These are phyloP conservation scores for Mortierella sp. DNA, from an alignment of 371 early-diverging fungal species.

Conservation along the genomic window DNA sequence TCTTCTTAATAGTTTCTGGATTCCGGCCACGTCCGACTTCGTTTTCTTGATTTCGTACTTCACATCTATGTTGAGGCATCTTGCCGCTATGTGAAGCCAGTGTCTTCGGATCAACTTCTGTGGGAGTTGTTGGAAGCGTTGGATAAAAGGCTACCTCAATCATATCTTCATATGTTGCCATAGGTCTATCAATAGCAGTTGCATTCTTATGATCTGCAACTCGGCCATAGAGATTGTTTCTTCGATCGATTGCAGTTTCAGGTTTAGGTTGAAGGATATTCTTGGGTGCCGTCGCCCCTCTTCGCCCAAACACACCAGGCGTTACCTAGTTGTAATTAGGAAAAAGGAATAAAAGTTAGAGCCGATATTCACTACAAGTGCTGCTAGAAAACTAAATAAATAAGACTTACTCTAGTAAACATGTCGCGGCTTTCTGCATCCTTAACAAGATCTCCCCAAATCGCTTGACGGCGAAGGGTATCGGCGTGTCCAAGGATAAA, in stretches of 20 bases:
- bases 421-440: slow-evolving; percentile 67
- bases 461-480: slow-evolving; percentile 68
- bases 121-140: slow-evolving; percentile 1
- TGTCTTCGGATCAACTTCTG: not conserved
- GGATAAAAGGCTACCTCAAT: slow-evolving; percentile 32
- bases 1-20: slow-evolving; percentile 1
- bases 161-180: slow-evolving; percentile 28
- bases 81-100: not conserved
- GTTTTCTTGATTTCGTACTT: not conserved
- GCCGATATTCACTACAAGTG: not conserved
- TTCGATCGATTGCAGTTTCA: slow-evolving; percentile 10
- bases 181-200: slow-evolving; percentile 28
- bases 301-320: slow-evolving; percentile 30
- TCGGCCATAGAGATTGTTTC: slow-evolving; percentile 39
- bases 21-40: not conserved
- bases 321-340: slow-evolving; percentile 13
- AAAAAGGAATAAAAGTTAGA: not conserved
- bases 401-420: slow-evolving; percentile 60
- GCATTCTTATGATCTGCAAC: slow-evolving; percentile 17
- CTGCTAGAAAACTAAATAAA: not conserved
- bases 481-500: slow-evolving; percentile 89
- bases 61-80: not conserved
- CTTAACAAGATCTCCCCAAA: slow-evolving; percentile 77
- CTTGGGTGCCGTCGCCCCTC: slow-evolving; percentile 19
- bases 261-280: slow-evolving; percentile 34